Evolutionary conservation across 495 filamentous ascomycete species (phyloP), one percentile per base, ranked within the genome.

Genomic region (Chaetomium fimeti): DNA sequence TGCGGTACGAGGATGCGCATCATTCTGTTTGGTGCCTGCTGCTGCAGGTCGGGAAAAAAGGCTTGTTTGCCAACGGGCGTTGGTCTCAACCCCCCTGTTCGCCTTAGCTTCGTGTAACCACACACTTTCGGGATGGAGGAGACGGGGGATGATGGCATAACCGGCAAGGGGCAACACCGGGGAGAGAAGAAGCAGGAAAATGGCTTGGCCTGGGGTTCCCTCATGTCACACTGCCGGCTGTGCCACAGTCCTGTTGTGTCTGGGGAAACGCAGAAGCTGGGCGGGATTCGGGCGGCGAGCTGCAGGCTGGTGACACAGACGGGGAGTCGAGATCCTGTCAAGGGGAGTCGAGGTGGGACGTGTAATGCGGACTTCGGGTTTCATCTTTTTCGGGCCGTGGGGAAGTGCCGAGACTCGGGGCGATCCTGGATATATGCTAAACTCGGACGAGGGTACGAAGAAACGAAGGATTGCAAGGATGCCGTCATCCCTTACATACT

Each of bases 51-150:
- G 29, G 53, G 42, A 48, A 47, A 20, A 59, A 59, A 47, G 40
- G 42, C 40, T 48, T 59, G 24, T 29, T 48, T 59, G 5, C 8
- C 8, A 29, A 36, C 32, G 32, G 32, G 32, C 7, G 5, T 29
- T 29, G 28, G 27, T 22, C 24, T 32, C 57, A 24, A 24, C 47
- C 52, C 47, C 52, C 61, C 20, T 48, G 52, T 47, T 55, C 22
- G 29, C 20, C 20, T 48, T 61, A 58, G 64, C 63, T 51, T 51
- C 57, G 54, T 65, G 62, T 60, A 57, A 70, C 66, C 63, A 66
- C 63, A 66, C 63, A 63, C 65, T 29, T 51, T 54, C 52, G 24
- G 20, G 57, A 38, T 38, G 28, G 43, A 40, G 13, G 22, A 5
- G n/a, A 18, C 32, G 32, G 32, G 32, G n/a, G 20, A 18, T 12